Base-by-base conservation (phyloP, 2,329 filamentous ascomycete genomes). In the Sordariomycetes sp. region DNA sequence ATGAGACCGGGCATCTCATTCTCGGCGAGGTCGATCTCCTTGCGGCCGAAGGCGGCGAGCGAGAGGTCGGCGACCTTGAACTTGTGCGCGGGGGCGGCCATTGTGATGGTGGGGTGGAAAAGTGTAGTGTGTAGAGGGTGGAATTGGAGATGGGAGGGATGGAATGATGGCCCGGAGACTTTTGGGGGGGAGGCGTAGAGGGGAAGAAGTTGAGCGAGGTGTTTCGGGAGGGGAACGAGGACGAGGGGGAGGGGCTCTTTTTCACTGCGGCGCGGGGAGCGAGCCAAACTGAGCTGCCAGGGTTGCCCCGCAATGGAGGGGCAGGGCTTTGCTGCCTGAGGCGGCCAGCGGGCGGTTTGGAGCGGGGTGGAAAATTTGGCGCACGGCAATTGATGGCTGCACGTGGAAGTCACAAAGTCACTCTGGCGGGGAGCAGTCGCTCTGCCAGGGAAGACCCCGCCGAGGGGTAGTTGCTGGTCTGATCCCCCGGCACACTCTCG, bases 1-100 rank as follows among this genome's bases (percentile, higher is more conserved):
- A 99, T 95, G 66, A 99, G 85, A 84, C 94, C 92, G 64, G 92
- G 91, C 91, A 96, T 96, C 81, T 90, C 87, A 72, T 89, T 85
- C 76, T 97, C 92, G 69, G 94, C 91, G 71, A 97, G 84, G 78
- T 96, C 91, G 70, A 99, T 96, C 85, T 99, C 94, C 77, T 92
- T 91, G 78, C 94, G 91, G 76, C 94, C 94, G 72, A 99, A 97
- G 76, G 94, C 94, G 72, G 94, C 92, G 72, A 97, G 86, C 73
- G 87, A 89, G 74, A 97, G 88, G 83, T 97, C 94, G 71, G 92
- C 90, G 79, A 99, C 92, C 89, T 96, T 96, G 87, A 90, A 95
- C 77, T 89, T 92, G 76, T 86, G 78, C 72, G 90, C 90, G 77
- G 90, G 90, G 69, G 89, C 88, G 81, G 80, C 74, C 81, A 85